phyloP scores from a whole-genome alignment of 257 asterid genomes.

The Solanum pinnatisectum region DNA sequence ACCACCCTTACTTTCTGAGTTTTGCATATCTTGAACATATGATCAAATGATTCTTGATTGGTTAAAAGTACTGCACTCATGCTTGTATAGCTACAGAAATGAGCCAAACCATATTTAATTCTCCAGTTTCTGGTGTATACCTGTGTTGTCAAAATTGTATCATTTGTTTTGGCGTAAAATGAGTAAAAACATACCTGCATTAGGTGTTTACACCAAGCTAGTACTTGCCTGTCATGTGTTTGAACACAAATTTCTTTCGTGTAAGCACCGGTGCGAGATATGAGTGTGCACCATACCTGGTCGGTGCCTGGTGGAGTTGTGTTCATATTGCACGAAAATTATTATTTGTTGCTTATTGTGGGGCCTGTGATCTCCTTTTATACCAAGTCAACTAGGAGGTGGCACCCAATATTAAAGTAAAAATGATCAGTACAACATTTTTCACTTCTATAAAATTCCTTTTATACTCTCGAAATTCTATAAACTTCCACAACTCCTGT shows the following conservation, averaged over 20 bases:
- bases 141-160: neutral
- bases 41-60: neutral
- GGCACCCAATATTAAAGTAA: neutral
- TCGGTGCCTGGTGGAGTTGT: neutral
- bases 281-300: neutral
- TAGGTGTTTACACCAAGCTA: neutral
- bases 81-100: neutral
- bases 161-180: neutral
- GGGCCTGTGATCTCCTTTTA: neutral
- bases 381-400: neutral
- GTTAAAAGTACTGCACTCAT: neutral
- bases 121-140: neutral
- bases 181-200: neutral
- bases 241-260: neutral
- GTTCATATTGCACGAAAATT: neutral
- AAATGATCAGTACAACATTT: neutral
- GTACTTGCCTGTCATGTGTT: neutral
- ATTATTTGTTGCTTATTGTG: neutral
- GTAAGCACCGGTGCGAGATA: neutral
- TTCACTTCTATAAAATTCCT: neutral
- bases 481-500: neutral
- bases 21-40: neutral
- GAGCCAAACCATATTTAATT: neutral
- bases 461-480: neutral
- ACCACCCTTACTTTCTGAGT: neutral